A percentile compares a stretch with the other conserved stretches of the same genome.
These are phyloP conservation scores for Hypoxylon lienhwacheense DNA, from an alignment of 495 filamentous ascomycete genomes.

Conservation along the genomic window DNA sequence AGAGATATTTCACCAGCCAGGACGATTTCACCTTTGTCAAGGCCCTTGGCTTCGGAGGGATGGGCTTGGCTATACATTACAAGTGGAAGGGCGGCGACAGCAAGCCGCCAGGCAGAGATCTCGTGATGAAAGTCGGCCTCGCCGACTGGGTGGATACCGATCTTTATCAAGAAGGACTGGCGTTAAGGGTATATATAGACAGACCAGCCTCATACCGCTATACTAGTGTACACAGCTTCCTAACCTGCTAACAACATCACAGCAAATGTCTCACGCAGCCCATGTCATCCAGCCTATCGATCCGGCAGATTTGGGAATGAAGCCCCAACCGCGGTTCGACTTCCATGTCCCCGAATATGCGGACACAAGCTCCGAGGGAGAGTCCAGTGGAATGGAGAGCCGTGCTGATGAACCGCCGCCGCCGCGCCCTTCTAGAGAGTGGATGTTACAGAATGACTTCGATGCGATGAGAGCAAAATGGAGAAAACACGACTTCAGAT, in stretches of 20 bases:
- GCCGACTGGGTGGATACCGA: neutral
- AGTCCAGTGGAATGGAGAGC: slow-evolving; percentile 1
- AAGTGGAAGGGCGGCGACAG: neutral
- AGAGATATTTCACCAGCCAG: neutral
- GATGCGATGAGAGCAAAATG: neutral
- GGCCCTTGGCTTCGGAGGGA: slow-evolving; percentile 9
- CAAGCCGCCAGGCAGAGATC: neutral
- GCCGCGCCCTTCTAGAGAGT: neutral
- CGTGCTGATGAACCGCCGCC: neutral
- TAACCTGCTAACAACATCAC: neutral
- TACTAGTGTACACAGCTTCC: neutral
- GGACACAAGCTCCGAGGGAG: slow-evolving; percentile 2
- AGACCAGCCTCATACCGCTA: neutral
- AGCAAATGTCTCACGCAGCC: slow-evolving; percentile 17
- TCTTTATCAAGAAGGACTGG: neutral
- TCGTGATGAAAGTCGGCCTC: slow-evolving; percentile 12
- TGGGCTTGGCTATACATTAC: slow-evolving; percentile 7
- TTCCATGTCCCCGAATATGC: neutral
- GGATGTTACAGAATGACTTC: neutral
- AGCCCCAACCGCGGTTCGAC: neutral
- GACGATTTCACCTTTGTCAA: neutral
- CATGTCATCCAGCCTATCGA: slow-evolving; percentile 16
- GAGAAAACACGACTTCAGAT: neutral
- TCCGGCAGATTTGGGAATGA: neutral
- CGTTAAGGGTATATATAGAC: slow-evolving; percentile 10